Base-by-base conservation (phyloP, 768 basidiomycete genomes). In the Mrakia gelida region DNA sequence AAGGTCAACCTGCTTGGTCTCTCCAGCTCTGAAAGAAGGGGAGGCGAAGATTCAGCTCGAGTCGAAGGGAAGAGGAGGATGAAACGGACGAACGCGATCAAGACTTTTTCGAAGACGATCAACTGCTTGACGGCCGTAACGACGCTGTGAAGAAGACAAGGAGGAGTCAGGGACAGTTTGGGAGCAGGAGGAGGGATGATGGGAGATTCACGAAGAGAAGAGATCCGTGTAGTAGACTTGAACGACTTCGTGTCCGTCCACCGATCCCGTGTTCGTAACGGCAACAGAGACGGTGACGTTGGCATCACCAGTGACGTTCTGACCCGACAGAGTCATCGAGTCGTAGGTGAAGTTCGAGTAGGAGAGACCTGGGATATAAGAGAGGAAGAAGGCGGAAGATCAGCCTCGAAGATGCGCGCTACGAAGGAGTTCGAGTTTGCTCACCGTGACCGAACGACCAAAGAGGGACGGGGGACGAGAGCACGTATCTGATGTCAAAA, bases 211-310 rank as follows among this genome's bases (percentile, higher is more conserved):
- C 88, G 18, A 88, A 84, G 73, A 74, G 73, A 23, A 45, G 8
- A 87, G 79, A 80, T 91, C 90, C 0, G 88, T 90, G 63, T 88
- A 82, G 83, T 92, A 91, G 0, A 91, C 88, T 87, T 91, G 90
- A 1, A 92, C 88, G 15, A 91, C 90, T 81, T 91, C 91, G 80
- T 90, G 88, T 4, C 90, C 91, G 16, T 86, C 87, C 0, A 86
- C 84, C 0, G 83, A 81, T 1, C 90, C 90, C 0, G 87, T 88
- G 80, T 91, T 91, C 71, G 87, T 86, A 0, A 91, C 89, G 0
- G 88, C 90, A 0, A 91, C 89, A 0, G 86, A 86, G 30, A 91
- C 89, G n/a, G 84, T 86, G 81, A 91, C 0, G 82, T 84, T 1
- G 83, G 83, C n/a, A 85, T 84, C 72, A 91, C 88, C 0, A 84